Conservation (phyloP, 805 yeast genomes). For the Teunomyces kruisii region DNA sequence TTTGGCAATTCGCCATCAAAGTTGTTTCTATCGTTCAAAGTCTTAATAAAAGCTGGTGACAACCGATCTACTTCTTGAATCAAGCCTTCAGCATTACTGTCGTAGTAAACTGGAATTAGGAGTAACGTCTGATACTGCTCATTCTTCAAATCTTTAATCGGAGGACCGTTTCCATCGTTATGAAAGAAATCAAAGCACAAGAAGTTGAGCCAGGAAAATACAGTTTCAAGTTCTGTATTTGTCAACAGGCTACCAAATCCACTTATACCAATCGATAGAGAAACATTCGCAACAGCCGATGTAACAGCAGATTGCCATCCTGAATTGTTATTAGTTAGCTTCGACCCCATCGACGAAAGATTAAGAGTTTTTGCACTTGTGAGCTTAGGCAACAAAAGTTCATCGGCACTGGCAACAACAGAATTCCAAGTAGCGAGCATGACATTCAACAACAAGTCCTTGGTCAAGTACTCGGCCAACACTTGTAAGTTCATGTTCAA, state of each 20-base stretch:
- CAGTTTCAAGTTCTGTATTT: constrained; percentile 60
- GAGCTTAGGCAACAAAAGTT: constrained; percentile 70
- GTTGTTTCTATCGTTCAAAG: constrained; percentile 49
- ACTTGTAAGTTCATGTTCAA: constrained; percentile 66
- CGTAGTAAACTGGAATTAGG: constrained; percentile 65
- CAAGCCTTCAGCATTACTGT: constrained; percentile 46
- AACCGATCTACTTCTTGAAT: constrained; percentile 59
- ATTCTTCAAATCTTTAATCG: constrained; percentile 60
- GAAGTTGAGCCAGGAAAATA: constrained; percentile 67
- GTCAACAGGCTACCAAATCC: constrained; percentile 60
- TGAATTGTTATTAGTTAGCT: constrained; percentile 9
- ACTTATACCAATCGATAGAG: constrained; percentile 39
- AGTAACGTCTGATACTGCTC: constrained; percentile 63
- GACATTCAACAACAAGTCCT: constrained; percentile 56
- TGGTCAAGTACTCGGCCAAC: constrained; percentile 58
- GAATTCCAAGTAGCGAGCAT: constrained; percentile 83
- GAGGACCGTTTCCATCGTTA: constrained; percentile 79
- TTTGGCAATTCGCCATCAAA: constrained; percentile 26
- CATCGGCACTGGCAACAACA: constrained; percentile 67
- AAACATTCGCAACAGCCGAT: constrained; percentile 51
- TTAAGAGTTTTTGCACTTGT: constrained; percentile 42
- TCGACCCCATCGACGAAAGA: constrained; percentile 20
- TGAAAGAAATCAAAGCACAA: constrained; percentile 75
- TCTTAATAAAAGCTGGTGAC: constrained; percentile 52
- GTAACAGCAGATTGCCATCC: constrained; percentile 48